These are phyloP conservation scores for Cavenderia fasciculata DNA, from an alignment of 78 protist genomes.

Conservation along the genomic window DNA sequence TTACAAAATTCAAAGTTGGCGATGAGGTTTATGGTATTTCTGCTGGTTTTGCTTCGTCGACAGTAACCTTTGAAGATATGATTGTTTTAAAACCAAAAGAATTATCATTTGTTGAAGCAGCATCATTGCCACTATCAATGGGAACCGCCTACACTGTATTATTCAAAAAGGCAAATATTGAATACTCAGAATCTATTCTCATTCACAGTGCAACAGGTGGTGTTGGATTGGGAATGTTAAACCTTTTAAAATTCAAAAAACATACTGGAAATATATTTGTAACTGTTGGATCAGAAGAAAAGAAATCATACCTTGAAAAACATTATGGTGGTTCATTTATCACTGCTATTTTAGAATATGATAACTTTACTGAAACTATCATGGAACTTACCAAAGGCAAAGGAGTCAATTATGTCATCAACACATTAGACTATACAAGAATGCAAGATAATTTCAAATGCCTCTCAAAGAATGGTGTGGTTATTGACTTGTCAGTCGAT, in stretches of 20 bases:
- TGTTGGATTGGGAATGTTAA: neutral
- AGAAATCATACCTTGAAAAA: neutral
- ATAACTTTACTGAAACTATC: neutral
- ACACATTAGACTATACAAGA: neutral
- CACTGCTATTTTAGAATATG: neutral
- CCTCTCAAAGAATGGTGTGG: slow-evolving; percentile 3
- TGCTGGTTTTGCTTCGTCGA: neutral
- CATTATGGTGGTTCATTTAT: neutral
- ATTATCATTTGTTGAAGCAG: neutral
- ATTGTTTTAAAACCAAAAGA: neutral
- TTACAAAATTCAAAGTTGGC: slow-evolving; percentile 15
- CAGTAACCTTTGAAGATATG: neutral
- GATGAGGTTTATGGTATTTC: slow-evolving; percentile 33
- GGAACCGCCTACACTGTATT: neutral
- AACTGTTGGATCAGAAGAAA: neutral
- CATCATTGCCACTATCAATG: neutral
- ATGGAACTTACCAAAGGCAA: neutral
- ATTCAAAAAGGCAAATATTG: neutral
- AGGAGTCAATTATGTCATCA: neutral
- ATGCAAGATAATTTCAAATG: slow-evolving; percentile 12
- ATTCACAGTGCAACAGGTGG: slow-evolving; percentile 27
- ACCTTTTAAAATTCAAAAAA: neutral
- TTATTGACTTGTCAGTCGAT: slow-evolving; percentile 21
- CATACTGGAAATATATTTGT: slow-evolving; percentile 1
- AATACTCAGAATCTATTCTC: neutral